Evolutionary conservation across 1,284 basidiomycete species (phyloP), one percentile per base, ranked within the genome.

Genomic region (Abortiporus biennis): DNA sequence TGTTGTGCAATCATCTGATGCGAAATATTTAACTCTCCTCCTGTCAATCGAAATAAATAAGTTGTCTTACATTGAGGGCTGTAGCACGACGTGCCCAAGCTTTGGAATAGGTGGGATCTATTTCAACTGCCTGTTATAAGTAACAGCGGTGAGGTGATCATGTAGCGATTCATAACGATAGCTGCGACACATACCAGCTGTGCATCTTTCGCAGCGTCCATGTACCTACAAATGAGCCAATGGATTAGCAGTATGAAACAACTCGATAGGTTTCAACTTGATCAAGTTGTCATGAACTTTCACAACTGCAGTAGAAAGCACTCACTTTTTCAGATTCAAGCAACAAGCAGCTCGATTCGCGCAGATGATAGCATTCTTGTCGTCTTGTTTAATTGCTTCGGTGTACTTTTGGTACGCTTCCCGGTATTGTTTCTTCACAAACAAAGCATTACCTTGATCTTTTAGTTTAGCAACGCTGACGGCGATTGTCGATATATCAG

Each of bases 21-120:
- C 25, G 24, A 29, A 34, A 12, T 15, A 19, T 34, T 20, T 11
- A 20, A 23, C 9, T 19, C 11, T n/a, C 20, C 19, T 23, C 2
- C 5, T 25, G 44, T n/a, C 5, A 8, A 37, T 43, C 49, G 17
- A n/a, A 38, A 20, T 17, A 6, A 24, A 6, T 13, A 23, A 24
- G 17, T 16, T 36, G 11, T 47, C 51, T 44, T 36, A 66, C 66
- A 40, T 58, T 54, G 8, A 54, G 32, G 2, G 62, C 60, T 3
- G 52, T 42, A 0, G 61, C 66, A 2, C 62, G 47, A 31, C 67
- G 54, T 1, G 53, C 58, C 57, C 58, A 64, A 6, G 50, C 67
- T 47, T 67, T 68, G 1, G 58, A 49, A 46, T 67, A 68, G 2
- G 33, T 43, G 1, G 62, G 57, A 42, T 68, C 62, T 2, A 67